Evolutionary conservation across 2,329 filamentous ascomycete species (phyloP).

Genomic region (Clarireedia homoeocarpa): DNA sequence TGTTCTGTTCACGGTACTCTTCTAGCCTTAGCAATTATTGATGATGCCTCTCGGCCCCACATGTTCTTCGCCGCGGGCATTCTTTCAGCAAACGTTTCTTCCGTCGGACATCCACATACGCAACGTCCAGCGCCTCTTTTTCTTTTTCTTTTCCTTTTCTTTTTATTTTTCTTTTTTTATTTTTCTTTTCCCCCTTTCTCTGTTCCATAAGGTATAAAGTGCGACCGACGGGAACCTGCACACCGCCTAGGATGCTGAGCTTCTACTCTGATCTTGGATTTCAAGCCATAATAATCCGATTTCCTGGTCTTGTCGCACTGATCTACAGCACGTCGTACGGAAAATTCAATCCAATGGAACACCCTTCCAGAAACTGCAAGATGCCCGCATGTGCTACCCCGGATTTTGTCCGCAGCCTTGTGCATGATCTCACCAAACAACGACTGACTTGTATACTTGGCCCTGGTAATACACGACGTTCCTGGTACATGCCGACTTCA

Average conservation of each 20-base stretch:
- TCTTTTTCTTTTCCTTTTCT: not conserved
- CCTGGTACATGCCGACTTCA: not conserved
- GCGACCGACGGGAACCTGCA: slow-evolving; percentile 11
- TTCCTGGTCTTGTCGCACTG: slow-evolving; percentile 5
- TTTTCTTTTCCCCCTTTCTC: not conserved
- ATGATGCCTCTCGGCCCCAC: slow-evolving; percentile 3
- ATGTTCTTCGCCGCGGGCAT: slow-evolving; percentile 4
- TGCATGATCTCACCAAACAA: slow-evolving; percentile 14
- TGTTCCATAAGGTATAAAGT: slow-evolving; percentile 6
- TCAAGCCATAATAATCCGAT: slow-evolving; percentile 1
- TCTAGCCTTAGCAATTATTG: not conserved
- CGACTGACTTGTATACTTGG: slow-evolving; percentile 4
- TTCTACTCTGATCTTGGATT: not conserved
- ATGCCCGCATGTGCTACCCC: slow-evolving; percentile 11
- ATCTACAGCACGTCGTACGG: slow-evolving; percentile 2
- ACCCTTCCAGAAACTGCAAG: slow-evolving; percentile 13
- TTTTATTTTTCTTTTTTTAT: not conserved
- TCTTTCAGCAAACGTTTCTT: slow-evolving; percentile 8
- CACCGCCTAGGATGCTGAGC: slow-evolving; percentile 6
- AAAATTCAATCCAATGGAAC: not conserved
- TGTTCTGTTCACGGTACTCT: not conserved
- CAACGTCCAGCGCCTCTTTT: not conserved
- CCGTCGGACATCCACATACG: slow-evolving; percentile 10
- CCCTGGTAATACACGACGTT: not conserved
- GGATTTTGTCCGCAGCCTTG: slow-evolving; percentile 12